These are phyloP conservation scores for Plantago coronopus DNA, from an alignment of 305 asterid genomes.

Conservation along the genomic window DNA sequence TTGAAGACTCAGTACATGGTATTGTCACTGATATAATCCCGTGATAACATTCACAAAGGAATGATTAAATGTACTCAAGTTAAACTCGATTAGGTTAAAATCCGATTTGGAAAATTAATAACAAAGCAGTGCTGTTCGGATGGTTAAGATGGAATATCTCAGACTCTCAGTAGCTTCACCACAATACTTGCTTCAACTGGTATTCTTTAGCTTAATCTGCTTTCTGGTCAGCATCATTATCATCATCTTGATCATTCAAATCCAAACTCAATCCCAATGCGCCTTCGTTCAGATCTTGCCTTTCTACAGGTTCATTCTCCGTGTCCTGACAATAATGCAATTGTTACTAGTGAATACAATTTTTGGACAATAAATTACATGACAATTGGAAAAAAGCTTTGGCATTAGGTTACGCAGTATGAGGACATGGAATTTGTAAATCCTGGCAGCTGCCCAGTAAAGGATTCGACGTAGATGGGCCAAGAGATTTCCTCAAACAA, in stretches of 20 bases:
- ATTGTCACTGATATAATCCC: not conserved
- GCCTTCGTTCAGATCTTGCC: conserved; percentile 80
- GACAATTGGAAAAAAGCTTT: no score
- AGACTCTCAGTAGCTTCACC: conserved; percentile 1
- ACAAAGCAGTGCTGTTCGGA: conserved; percentile 1
- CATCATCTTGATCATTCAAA: conserved; percentile 51
- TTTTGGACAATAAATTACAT: no score
- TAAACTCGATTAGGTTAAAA: conserved; percentile 11
- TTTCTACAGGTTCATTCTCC: conserved; percentile 34
- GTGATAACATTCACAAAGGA: conserved; percentile 26
- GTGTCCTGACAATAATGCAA: conserved; percentile 48
- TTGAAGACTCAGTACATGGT: no score
- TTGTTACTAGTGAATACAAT: no score
- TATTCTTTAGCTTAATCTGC: conserved; percentile 38
- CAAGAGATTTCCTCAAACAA: no score
- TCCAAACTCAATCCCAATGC: conserved; percentile 74
- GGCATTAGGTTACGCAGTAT: no score
- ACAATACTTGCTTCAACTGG: conserved; percentile 21
- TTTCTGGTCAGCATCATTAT: conserved; percentile 34
- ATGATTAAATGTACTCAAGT: conserved; percentile 19
- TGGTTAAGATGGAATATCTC: conserved; percentile 4
- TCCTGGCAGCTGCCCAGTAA: no score
- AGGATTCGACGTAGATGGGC: no score
- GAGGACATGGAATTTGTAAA: no score
- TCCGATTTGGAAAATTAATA: conserved; percentile 9